Conservation (phyloP, 2,329 filamentous ascomycete genomes). For the Trichoderma breve region DNA sequence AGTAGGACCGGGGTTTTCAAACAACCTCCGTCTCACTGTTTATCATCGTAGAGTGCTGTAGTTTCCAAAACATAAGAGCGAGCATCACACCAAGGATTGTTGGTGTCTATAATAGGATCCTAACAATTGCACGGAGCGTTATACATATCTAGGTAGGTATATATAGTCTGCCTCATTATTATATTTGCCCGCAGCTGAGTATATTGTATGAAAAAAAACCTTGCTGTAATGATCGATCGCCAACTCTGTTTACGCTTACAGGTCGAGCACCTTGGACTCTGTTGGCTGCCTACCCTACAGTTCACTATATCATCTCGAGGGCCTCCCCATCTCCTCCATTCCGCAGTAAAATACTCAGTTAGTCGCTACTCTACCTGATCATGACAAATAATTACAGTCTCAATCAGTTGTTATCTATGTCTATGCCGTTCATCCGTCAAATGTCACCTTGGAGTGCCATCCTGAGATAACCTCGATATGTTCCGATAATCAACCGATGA, state of each 20-base stretch:
- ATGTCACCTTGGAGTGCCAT: neutral
- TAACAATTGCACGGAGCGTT: no score
- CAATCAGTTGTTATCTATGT: neutral
- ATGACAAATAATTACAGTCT: neutral
- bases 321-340: neutral
- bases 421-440: neutral
- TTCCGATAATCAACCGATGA: conserved; percentile 17
- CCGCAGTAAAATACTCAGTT: no score
- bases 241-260: neutral
- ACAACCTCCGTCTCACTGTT: neutral
- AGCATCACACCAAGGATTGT: neutral
- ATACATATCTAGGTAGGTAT: no score
- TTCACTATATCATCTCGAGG: neutral
- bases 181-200: neutral
- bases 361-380: neutral
- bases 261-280: neutral
- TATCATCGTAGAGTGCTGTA: neutral
- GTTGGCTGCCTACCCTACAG: neutral
- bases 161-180: neutral
- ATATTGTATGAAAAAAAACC: neutral
- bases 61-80: neutral
- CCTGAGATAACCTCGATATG: neutral
- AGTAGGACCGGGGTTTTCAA: neutral
- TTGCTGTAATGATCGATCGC: neutral
- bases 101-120: neutral